Evolutionary conservation across 352 stramenopile genomes (phyloP).

Genomic region (Ophiocytium majus): DNA sequence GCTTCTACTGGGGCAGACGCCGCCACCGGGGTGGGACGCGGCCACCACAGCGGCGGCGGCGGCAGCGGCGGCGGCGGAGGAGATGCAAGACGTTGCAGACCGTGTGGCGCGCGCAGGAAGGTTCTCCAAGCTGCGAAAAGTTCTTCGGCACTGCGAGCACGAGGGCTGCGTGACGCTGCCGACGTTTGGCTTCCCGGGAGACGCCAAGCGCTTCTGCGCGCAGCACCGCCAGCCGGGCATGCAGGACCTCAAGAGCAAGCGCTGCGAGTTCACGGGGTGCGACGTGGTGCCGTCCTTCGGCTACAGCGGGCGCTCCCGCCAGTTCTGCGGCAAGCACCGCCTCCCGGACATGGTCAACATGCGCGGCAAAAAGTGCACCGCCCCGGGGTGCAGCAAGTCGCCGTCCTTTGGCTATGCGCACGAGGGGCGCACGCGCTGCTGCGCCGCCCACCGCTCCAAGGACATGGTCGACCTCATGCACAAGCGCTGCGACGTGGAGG

Average conservation of each 20-base stretch:
- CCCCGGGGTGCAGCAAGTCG: conserved; percentile 14
- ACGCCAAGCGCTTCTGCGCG: conserved; percentile 37
- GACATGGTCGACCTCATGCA: conserved; percentile 35
- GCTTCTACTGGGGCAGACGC: too few species aligned
- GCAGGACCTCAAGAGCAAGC: conserved; percentile 32
- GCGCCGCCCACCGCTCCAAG: conserved; percentile 18
- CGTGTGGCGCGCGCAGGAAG: too few species aligned
- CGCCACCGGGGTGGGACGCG: too few species aligned
- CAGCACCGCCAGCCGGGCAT: conserved; percentile 26
- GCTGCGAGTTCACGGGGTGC: conserved; percentile 29
- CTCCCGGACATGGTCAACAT: conserved; percentile 38
- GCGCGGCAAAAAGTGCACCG: conserved; percentile 9
- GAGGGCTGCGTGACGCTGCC: conserved; percentile 22
- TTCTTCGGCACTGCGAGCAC: conserved; percentile 23
- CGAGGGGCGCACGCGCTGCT: conserved; percentile 18
- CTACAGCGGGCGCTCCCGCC: conserved; percentile 15
- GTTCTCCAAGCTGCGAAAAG: too few species aligned
- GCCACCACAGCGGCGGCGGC: too few species aligned
- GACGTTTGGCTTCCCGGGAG: conserved; percentile 27
- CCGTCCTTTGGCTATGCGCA: conserved; percentile 27
- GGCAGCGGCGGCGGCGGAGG: too few species aligned
- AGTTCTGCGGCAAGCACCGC: conserved; percentile 27
- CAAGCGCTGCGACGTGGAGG: conserved; percentile 17
- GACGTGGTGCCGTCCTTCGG: conserved; percentile 26
- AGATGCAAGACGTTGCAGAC: too few species aligned